Evolutionary conservation across 768 basidiomycete genomes (phyloP), one percentile per base, ranked within the genome.

Genomic region (Lactarius hengduanensis): DNA sequence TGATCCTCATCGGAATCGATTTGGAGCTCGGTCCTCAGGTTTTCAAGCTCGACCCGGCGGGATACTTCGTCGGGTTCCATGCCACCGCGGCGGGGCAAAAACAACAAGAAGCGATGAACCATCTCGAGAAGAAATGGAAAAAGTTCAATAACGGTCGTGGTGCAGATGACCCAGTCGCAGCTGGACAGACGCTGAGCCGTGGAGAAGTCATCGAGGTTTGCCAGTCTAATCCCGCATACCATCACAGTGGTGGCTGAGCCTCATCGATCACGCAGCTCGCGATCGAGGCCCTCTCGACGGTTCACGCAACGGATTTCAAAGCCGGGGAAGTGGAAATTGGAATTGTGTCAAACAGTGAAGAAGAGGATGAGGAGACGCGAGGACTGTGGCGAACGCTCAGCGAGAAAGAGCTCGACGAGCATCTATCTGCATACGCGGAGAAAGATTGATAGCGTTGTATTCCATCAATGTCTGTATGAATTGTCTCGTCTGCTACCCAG

Each of bases 71-170:
- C 55, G 97, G 97, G 0, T 98, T 96, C 81, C 96, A 98, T 72
- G 97, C 97, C 10, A 96, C 96, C 2, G 88, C 96, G 0, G 90
- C 96, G 2, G 97, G 97, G 0, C 91, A 92, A 76, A 98, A 99
- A 73, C 97, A 98, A 73, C 96, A 97, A 74, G 97, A 99, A 75
- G 95, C 94, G 1, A 97, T 96, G 88, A 98, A 98, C 76, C 91
- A 94, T 74, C 82, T 99, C 54, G 97, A 99, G 80, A 98, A 98
- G 81, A 93, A 94, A 76, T 98, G 94, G 96, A 99, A 98, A 82
- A 94, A 94, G 76, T 80, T 94, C 36, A 89, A 92, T 73, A 84
- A 83, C 28, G 91, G 91, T 18, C 79, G 79, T 61, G 92, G 92
- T 26, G 91, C 88, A 0, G 90, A 94, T 59, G 90, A 96, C 76